Percentiles rank a stretch among this genome's conserved stretches.
These are phyloP conservation scores for Petunia secreta DNA, from an alignment of 257 asterid genomes.

Conservation along the genomic window DNA sequence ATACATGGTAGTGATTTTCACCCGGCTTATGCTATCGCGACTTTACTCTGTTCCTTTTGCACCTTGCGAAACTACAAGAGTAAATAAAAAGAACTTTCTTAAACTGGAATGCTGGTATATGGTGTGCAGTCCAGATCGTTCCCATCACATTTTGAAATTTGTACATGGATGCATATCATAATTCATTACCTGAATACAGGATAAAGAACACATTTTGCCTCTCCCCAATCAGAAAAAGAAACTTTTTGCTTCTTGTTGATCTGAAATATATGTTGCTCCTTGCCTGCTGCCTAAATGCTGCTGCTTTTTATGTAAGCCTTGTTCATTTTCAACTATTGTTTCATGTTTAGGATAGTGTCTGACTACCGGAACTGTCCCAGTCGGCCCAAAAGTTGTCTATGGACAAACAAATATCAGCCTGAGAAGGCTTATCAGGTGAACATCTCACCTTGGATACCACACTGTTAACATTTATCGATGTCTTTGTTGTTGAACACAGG, in stretches of 20 bases:
- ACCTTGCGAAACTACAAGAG: neutral
- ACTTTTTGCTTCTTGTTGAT: neutral
- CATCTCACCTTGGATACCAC: slow-evolving; percentile 22
- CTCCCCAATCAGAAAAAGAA: neutral
- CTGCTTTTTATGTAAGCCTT: slow-evolving; percentile 17
- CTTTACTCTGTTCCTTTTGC: neutral
- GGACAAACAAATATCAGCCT: slow-evolving; percentile 95
- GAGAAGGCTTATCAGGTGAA: slow-evolving; percentile 76
- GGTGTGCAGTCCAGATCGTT: neutral
- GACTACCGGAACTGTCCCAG: slow-evolving; percentile 48
- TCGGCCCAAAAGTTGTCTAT: slow-evolving; percentile 62
- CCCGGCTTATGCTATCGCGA: neutral
- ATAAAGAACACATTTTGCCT: neutral
- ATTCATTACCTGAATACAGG: neutral
- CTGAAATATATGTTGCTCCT: slow-evolving; percentile 22
- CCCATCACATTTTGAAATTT: slow-evolving; percentile 6
- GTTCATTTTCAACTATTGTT: neutral
- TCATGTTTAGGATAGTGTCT: slow-evolving; percentile 52
- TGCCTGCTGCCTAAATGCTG: slow-evolving; percentile 11
- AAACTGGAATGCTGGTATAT: neutral
- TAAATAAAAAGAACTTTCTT: neutral
- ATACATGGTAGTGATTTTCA: neutral
- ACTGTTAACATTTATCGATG: slow-evolving; percentile 8
- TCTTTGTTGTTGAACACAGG: slow-evolving; percentile 23
- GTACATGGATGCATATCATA: neutral